Evolutionary conservation across 202 grass and related monocot species (phyloP).

Genomic region (Tripidium arundinaceum): DNA sequence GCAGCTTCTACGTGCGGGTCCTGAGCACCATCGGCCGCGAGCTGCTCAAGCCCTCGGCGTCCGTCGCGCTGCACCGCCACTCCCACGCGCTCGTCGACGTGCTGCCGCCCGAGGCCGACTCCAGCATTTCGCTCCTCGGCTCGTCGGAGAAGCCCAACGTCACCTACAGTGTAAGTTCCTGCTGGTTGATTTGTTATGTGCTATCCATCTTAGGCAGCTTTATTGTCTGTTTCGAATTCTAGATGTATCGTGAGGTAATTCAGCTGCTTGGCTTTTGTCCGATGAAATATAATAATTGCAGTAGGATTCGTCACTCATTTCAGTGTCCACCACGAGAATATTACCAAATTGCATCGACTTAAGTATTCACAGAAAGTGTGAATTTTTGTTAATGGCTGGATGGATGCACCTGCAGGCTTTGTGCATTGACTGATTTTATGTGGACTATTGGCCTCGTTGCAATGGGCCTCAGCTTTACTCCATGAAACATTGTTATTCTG

Average conservation of each 20-base stretch:
- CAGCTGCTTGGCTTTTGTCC: background rate
- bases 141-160: constrained; percentile 68
- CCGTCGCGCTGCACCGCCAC: constrained; percentile 71
- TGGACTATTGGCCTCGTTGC: too few species aligned
- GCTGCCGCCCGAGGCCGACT: constrained; percentile 77
- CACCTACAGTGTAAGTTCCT: constrained; percentile 51
- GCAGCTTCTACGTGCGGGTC: constrained; percentile 73
- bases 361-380: background rate
- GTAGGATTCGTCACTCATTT: background rate
- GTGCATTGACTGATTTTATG: too few species aligned
- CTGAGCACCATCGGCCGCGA: constrained; percentile 79
- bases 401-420: too few species aligned
- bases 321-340: background rate
- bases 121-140: constrained; percentile 74
- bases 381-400: too few species aligned
- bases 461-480: too few species aligned
- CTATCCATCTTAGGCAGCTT: background rate
- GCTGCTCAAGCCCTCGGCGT: constrained; percentile 66
- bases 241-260: too few species aligned
- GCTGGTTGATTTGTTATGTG: constrained; percentile 15
- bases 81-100: constrained; percentile 83
- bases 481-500: too few species aligned
- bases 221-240: too few species aligned
- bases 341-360: too few species aligned
- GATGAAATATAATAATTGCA: background rate